Evolutionary conservation across 2,329 filamentous ascomycete species (phyloP), one percentile per base, ranked within the genome.

Genomic region (Pseudogymnoascus sp.): DNA sequence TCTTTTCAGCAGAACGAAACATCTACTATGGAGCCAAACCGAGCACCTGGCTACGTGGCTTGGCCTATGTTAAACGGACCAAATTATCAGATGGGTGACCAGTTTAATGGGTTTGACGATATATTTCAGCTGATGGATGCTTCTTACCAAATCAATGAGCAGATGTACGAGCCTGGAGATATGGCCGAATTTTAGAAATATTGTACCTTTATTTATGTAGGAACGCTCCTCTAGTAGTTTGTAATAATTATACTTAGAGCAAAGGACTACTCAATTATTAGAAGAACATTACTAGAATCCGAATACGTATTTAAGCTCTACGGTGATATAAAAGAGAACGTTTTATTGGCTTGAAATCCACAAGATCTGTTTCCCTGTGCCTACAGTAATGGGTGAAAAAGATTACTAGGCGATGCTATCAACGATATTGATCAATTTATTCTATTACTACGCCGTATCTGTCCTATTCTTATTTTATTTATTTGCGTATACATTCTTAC

Each of bases 111-210:
- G 39, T 41, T 52, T 29, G 31, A 60, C 16, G 64, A 66, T 45
- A 65, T 67, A 14, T 67, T 67, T 43, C 63, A 67, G 29, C 59
- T 67, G 23, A 66, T 67, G 64, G 65, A 67, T 61, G 60, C 62
- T n/a, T 66, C 65, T 23, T 67, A 67, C 38, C 60, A 61, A 31
- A 41, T 66, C 12, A 64, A 61, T 26, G 65, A 62, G 19, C 64
- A 66, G 31, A 59, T 39, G 41, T 45, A 45, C 12, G 41, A 45
- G 21, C 41, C 41, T 26, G 41, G 41, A 26, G 21, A 45, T 45
- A 45, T 45, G 21, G 21, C 21, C 2, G 21, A 45, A n/a, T 45
- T 45, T 26, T 45, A 45, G 21, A 26, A 45, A 45, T 45, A 45
- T 45, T 41, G 21, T 41, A 41, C 38, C 8, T 41, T 41, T 19